A percentile compares a stretch with the other conserved stretches of the same genome.
Evolutionary conservation across 345 rosid species (phyloP).

Genomic region (Ceriops zippeliana): DNA sequence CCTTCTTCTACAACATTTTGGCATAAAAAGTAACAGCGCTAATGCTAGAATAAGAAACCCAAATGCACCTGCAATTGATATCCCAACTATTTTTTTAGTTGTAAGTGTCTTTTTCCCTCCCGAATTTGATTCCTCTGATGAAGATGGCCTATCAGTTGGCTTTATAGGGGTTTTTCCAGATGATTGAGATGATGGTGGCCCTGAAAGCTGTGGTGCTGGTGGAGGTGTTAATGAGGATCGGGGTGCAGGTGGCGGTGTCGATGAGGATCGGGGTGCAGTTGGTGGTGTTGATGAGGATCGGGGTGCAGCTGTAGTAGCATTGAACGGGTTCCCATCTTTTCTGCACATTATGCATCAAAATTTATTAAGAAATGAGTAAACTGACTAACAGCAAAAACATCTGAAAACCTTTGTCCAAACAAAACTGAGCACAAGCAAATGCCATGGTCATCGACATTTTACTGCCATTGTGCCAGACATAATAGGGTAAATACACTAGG

Average conservation of each 20-base stretch:
- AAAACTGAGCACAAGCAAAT: too few species aligned
- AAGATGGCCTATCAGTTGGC: slow-evolving; percentile 61
- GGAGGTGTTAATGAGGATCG: slow-evolving; percentile 41
- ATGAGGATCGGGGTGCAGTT: slow-evolving; percentile 50
- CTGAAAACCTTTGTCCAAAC: too few species aligned
- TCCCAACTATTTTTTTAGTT: slow-evolving; percentile 61
- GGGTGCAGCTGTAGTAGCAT: slow-evolving; percentile 50
- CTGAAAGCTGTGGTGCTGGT: slow-evolving; percentile 19
- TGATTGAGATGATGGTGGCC: slow-evolving; percentile 35
- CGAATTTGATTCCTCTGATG: slow-evolving; percentile 43
- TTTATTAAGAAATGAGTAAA: slow-evolving; percentile 9
- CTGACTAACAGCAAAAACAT: background rate
- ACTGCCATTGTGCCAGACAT: background rate
- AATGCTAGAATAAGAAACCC: slow-evolving; percentile 51
- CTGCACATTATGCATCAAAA: slow-evolving; percentile 42
- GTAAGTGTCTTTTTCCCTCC: slow-evolving; percentile 38
- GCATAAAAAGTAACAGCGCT: slow-evolving; percentile 51
- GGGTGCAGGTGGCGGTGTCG: slow-evolving; percentile 46
- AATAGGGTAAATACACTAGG: background rate
- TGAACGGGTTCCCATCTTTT: slow-evolving; percentile 78
- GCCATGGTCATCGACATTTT: too few species aligned
- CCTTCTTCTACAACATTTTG: slow-evolving; percentile 50
- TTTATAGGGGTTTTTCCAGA: slow-evolving; percentile 40
- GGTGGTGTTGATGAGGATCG: slow-evolving; percentile 37
- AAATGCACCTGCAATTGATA: slow-evolving; percentile 66